phyloP scores from a whole-genome alignment of 2,329 filamentous ascomycete genomes.

The Magnaporthiopsis rhizophila region DNA sequence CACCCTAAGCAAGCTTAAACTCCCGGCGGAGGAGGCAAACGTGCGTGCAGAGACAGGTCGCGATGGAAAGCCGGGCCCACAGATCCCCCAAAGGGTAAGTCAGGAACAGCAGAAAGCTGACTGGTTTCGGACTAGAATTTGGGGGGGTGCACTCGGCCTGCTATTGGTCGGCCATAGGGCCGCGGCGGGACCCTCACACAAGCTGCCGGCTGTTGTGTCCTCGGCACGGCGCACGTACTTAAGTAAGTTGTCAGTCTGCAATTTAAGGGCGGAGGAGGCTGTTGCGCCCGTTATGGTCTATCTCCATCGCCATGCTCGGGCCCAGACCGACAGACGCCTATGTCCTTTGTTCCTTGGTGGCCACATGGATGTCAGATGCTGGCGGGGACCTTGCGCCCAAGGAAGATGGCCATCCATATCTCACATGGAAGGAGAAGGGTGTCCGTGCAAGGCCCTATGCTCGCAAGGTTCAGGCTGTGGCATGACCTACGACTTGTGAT shows the following conservation, averaged over 20 bases:
- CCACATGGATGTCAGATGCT: not conserved
- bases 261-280: not conserved
- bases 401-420: not conserved
- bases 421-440: not conserved
- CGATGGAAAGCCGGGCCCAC: slow-evolving; percentile 6
- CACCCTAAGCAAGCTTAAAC: not conserved
- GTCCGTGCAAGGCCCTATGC: not conserved
- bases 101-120: slow-evolving; percentile 5
- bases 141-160: slow-evolving; percentile 1
- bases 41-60: not conserved
- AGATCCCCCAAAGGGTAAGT: slow-evolving; percentile 3
- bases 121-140: slow-evolving; percentile 8
- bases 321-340: not conserved
- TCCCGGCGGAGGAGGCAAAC: not conserved
- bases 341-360: not conserved
- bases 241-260: not conserved
- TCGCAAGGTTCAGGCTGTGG: not conserved
- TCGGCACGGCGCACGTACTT: not conserved
- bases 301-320: not conserved
- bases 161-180: slow-evolving; percentile 1
- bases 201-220: not conserved
- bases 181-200: not conserved
- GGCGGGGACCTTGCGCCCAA: not conserved
- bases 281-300: not conserved
- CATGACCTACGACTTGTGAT: not conserved